phyloP scores from a whole-genome alignment of 1,139 yeast genomes.

The Kodamaea plutei region DNA sequence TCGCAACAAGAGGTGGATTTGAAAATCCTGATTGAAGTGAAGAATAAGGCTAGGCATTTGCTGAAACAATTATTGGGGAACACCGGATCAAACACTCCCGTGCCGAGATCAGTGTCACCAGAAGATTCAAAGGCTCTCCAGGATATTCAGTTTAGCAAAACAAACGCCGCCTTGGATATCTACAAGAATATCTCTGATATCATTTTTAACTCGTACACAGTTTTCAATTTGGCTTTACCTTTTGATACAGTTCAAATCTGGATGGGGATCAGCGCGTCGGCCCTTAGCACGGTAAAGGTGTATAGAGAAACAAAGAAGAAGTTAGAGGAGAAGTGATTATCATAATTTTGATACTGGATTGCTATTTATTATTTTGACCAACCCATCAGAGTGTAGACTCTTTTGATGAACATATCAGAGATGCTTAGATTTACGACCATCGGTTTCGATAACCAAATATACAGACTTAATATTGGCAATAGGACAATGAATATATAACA shows the following conservation, averaged over 20 bases:
- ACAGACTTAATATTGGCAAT: too few relatives aligned
- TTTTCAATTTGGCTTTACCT: slow-evolving; percentile 37
- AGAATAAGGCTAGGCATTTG: slow-evolving; percentile 31
- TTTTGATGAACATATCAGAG: too few relatives aligned
- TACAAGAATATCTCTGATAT: slow-evolving; percentile 41
- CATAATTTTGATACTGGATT: too few relatives aligned
- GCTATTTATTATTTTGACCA: too few relatives aligned
- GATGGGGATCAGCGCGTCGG: slow-evolving; percentile 46
- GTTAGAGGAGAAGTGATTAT: slow-evolving; percentile 10
- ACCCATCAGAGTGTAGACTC: too few relatives aligned
- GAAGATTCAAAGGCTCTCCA: slow-evolving; percentile 14
- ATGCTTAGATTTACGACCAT: too few relatives aligned
- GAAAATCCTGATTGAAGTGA: slow-evolving; percentile 23
- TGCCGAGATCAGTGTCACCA: slow-evolving; percentile 3
- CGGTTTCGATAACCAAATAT: too few relatives aligned
- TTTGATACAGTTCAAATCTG: slow-evolving; percentile 45
- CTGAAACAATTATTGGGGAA: slow-evolving; percentile 35
- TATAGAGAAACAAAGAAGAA: slow-evolving; percentile 38
- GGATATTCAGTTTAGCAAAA: slow-evolving; percentile 36
- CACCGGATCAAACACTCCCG: slow-evolving; percentile 7
- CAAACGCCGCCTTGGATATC: slow-evolving; percentile 39
- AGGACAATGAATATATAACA: too few relatives aligned
- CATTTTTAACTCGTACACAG: slow-evolving; percentile 42
- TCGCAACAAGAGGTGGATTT: slow-evolving; percentile 22
- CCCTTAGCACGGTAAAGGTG: slow-evolving; percentile 36